Conservation (phyloP, 2,329 filamentous ascomycete species). For the Venturia pyrina region DNA sequence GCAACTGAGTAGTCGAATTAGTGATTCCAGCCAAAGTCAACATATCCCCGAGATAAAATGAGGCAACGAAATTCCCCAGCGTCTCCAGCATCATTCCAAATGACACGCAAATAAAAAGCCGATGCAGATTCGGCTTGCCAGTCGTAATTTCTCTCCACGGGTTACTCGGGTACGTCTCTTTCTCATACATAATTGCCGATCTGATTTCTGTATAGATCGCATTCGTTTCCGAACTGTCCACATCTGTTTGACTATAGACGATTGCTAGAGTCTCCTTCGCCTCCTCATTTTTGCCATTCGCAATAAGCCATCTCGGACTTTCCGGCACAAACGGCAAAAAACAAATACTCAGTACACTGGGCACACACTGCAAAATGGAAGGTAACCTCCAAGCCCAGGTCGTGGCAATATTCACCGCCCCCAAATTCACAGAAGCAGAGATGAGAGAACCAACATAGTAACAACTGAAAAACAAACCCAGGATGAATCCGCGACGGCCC, state of each 20-base stretch:
- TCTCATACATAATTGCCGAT: slow-evolving; percentile 38
- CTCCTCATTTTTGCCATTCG: slow-evolving; percentile 31
- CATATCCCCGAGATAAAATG: slow-evolving; percentile 33
- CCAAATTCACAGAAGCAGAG: slow-evolving; percentile 38
- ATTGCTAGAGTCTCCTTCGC: slow-evolving; percentile 33
- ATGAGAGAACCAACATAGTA: slow-evolving; percentile 25
- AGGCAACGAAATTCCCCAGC: slow-evolving; percentile 32
- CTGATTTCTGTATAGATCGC: slow-evolving; percentile 36
- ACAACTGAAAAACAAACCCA: slow-evolving; percentile 31
- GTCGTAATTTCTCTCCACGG: slow-evolving; percentile 28
- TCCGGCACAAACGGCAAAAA: slow-evolving; percentile 35
- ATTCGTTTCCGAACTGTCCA: slow-evolving; percentile 28
- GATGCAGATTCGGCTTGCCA: slow-evolving; percentile 26
- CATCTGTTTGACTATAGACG: slow-evolving; percentile 35
- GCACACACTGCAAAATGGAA: slow-evolving; percentile 34
- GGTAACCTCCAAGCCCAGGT: slow-evolving; percentile 40
- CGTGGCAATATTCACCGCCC: slow-evolving; percentile 32
- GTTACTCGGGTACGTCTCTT: slow-evolving; percentile 29
- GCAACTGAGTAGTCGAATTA: slow-evolving; percentile 32
- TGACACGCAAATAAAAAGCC: slow-evolving; percentile 31
- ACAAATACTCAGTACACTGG: slow-evolving; percentile 29
- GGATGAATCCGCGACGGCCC: slow-evolving; percentile 34
- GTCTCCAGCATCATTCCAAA: slow-evolving; percentile 26
- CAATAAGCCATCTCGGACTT: slow-evolving; percentile 38
- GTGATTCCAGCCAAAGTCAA: slow-evolving; percentile 38